phyloP scores from a whole-genome alignment of 2,329 filamentous ascomycete species.

The Aspergillus piperis region DNA sequence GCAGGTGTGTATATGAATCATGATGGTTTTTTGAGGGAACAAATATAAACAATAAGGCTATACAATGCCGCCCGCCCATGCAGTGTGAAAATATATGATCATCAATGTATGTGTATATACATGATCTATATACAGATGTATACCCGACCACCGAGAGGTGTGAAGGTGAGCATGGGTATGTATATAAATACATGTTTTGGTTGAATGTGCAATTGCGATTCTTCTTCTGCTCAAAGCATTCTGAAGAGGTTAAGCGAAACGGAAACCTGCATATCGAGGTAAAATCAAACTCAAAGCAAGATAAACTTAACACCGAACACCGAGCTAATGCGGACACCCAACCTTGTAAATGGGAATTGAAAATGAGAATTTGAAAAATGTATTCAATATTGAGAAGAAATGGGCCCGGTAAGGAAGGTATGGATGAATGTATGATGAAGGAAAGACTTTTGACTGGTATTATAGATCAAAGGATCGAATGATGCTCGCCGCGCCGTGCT shows the following conservation, averaged over 20 bases:
- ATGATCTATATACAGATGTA: neutral
- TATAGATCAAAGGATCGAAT: slow-evolving; percentile 6
- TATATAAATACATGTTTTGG: neutral
- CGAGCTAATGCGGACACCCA: slow-evolving; percentile 9
- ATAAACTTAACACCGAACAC: slow-evolving; percentile 5
- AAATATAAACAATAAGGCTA: too few species aligned
- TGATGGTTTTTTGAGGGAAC: too few species aligned
- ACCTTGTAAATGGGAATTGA: neutral
- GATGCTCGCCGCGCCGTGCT: slow-evolving; percentile 4
- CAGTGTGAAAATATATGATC: too few species aligned
- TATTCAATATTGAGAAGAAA: neutral
- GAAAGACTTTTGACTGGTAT: slow-evolving; percentile 11
- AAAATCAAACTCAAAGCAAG: neutral
- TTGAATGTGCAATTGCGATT: too few species aligned
- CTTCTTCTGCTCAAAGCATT: neutral
- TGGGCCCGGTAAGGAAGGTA: neutral
- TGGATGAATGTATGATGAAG: neutral
- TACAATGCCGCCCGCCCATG: too few species aligned
- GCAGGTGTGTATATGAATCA: too few species aligned
- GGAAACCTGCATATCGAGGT: neutral
- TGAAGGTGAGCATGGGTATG: neutral
- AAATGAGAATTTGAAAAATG: neutral
- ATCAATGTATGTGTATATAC: neutral
- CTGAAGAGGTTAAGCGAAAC: neutral
- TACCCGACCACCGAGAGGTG: neutral